Evolutionary conservation across 441 rosid genomes (phyloP), one percentile per base, ranked within the genome.

Genomic region (Oxalis stricta): DNA sequence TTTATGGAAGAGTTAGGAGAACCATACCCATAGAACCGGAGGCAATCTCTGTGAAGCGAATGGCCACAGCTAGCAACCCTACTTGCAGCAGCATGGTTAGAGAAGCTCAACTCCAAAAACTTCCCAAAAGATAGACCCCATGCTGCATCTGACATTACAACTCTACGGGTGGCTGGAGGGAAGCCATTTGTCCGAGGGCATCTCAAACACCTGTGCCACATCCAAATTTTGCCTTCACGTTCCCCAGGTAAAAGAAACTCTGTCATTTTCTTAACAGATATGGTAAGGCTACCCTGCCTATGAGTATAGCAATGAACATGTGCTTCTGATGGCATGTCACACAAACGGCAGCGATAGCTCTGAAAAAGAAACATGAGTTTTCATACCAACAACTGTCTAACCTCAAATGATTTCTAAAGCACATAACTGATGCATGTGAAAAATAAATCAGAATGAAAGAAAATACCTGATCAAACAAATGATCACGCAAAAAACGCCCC

Each of bases 31-130:
- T 81, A 81, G 60, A 81, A 81, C 47, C 92, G 86, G 55, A 81
- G 83, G 64, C 92, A 81, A 53, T 81, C 86, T 64, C 92, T 71
- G 57, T 81, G 86, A 71, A 81, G 92, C 29, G 92, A 81, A 65
- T 81, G 92, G 38, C 92, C 86, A 33, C 86, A 81, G 55, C 75
- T 75, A 32, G 92, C 92, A 38, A 81, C 92, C 68, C 92, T 71
- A 66, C 79, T 81, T 38, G 92, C 92, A 43, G 92, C 84, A 21
- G 81, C 92, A 52, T 81, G 92, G 53, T 81, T 81, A 46, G 92
- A 81, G 59, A 81, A 81, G 64, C 86, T 81, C 59, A 81, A 75
- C 66, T 81, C 86, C 84, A 81, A 69, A 66, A 81, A 81, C 43
- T 81, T 81, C 12, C 92, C 86, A 41, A 81, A 81, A 40, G 92